Base-by-base conservation (phyloP, 352 stramenopile species). In the Halophytophthora polymorphica region DNA sequence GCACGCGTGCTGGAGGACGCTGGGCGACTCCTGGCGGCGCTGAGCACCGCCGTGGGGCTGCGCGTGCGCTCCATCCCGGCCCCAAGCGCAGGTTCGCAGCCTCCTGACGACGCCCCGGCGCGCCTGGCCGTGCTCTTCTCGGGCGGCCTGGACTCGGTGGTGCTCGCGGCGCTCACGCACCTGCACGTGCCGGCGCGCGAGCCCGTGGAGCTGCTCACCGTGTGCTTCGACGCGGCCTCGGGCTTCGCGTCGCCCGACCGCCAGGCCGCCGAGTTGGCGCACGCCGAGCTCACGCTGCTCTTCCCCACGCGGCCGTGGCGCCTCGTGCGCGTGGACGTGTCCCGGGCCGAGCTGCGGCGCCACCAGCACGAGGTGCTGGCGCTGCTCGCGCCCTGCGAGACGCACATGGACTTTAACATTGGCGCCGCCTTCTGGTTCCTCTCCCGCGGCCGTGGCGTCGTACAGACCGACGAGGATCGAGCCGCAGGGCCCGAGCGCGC, bases 391-490 rank as follows among this genome's bases (percentile, higher is more conserved):
- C 89, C 96, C 19, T 85, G 92, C 35, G 76, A 86, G 12, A 97
- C 85, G 2, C 88, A 96, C 44, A 99, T 99, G 96, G 95, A 99
- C 73, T 97, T 99, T 37, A 99, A 98, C 66, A 98, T 99, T 61
- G 96, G 75, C 13, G 80, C 83, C 1, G 96, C 96, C 21, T 93
- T 99, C 56, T 98, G 88, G 88, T 98, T 98, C 69, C 91, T 97
- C 19, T 80, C 90, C 33, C 70, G 78, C 31, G 94, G 88, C 14
- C 36, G 54, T 2, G 83, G 86, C 28, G 47, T 56, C 17, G 21
- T 86, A 37, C 52, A 43, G 28, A 33, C 13, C 13, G 7, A 7
- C 31, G 40, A 45, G 19, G 23, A 38, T 0, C 33, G 31, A n/a
- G 6, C 15, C 12, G n/a, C 48, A 36, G 23, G 10, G 2, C 2